Evolutionary conservation across 1,284 basidiomycete species (phyloP), one percentile per base, ranked within the genome.

Genomic region (Ceratobasidium papillatum): DNA sequence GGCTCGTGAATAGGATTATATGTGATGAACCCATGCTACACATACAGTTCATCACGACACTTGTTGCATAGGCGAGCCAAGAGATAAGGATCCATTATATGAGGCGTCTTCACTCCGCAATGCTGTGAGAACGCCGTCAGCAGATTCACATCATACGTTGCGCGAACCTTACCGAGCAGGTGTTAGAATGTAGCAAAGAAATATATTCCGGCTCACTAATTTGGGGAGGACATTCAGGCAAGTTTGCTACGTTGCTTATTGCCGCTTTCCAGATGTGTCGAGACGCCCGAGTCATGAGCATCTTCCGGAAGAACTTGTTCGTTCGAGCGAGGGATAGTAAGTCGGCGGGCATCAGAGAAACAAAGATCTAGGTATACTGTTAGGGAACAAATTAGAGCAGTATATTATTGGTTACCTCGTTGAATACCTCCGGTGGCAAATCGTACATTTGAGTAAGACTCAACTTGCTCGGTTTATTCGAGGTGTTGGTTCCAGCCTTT

Each of bases 121-220:
- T 22, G 27, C 49, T 41, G 51, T 17, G 34, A 54, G 1, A 14
- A 2, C 5, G 14, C 12, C 5, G 41, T 43, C 2, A 17, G 25
- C 14, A 14, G 19, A 43, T 30, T 3, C 47, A 25, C 2, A 30
- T 19, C 8, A 47, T 32, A 38, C 4, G 9, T n/a, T 52, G 14
- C 17, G 17, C 9, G 2, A 38, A 17, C 4, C 56, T 38, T 51
- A 71, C 68, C 5, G 68, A 47, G 22, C 68, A 71, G 17, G 22
- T 47, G 3, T 71, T 71, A 8, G 68, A 71, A 59, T 80, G 81
- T 2, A 81, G 19, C 27, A 81, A 58, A 3, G 77, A 68, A 1
- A 77, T 74, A 36, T 78, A 80, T 47, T 58, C 27, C 3, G 56
- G 56, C 30, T 58, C 56, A 8, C 27, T 34, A 25, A 58, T 3